phyloP scores from a whole-genome alignment of 2,329 filamentous ascomycete species.

The Leptographium flavum region DNA sequence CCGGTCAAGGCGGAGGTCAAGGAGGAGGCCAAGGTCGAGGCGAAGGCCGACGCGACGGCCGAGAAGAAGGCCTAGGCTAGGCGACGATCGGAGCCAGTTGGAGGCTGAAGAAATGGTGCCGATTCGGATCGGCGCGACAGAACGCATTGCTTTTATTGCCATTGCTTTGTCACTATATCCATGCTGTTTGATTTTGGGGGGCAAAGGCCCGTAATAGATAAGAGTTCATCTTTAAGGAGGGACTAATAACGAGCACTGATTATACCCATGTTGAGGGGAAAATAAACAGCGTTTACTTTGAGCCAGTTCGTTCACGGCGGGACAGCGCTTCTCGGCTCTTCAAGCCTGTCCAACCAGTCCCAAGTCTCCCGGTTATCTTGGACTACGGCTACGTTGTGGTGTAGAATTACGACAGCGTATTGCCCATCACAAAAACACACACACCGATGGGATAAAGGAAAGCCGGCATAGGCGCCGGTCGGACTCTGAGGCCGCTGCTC shows the following conservation, averaged over 20 bases:
- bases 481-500: constrained; percentile 59
- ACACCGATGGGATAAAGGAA: constrained; percentile 17
- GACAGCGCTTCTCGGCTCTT: too few species aligned
- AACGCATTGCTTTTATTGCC: neutral
- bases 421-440: neutral
- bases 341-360: too few species aligned
- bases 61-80: neutral
- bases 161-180: neutral
- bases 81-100: neutral
- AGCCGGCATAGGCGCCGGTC: constrained; percentile 56
- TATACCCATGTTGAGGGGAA: too few species aligned
- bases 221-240: neutral
- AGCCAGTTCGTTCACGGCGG: too few species aligned
- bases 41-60: neutral
- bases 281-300: too few species aligned
- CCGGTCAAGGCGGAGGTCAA: neutral
- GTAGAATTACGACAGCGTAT: too few species aligned
- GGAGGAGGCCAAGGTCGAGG: constrained; percentile 2
- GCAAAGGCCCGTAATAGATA: neutral
- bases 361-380: too few species aligned
- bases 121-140: neutral
- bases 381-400: too few species aligned
- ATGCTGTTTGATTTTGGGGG: constrained; percentile 1
- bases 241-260: neutral
- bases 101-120: too few species aligned